Percentiles rank a stretch among this genome's conserved stretches.
These are phyloP conservation scores for Sclerotiophoma versabilis DNA, from an alignment of 2,329 filamentous ascomycete species.

Conservation along the genomic window DNA sequence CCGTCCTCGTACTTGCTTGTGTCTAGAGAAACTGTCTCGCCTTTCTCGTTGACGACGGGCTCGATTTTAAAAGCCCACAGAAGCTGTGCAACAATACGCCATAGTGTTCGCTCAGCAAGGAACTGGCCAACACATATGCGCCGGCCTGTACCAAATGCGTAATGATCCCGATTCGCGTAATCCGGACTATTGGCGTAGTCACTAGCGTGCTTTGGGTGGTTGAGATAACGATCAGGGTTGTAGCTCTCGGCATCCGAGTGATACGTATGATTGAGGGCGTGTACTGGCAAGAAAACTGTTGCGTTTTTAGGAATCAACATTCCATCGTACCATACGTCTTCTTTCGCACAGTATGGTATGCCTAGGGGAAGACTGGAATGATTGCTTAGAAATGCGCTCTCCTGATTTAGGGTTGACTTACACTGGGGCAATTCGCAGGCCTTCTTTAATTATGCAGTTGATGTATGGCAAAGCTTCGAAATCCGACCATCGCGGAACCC, in stretches of 20 bases:
- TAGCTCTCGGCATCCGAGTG: slow-evolving; percentile 38
- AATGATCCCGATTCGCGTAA: slow-evolving; percentile 53
- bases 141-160: slow-evolving; percentile 58
- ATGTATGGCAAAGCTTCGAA: slow-evolving; percentile 39
- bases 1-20: slow-evolving; percentile 43
- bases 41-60: slow-evolving; percentile 47
- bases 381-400: slow-evolving; percentile 4
- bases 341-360: slow-evolving; percentile 30
- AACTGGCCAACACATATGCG: slow-evolving; percentile 61
- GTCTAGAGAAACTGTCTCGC: slow-evolving; percentile 51
- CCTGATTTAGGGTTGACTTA: too few species aligned
- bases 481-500: slow-evolving; percentile 31
- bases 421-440: slow-evolving; percentile 34
- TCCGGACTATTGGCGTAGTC: slow-evolving; percentile 47
- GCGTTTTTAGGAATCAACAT: slow-evolving; percentile 41
- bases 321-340: slow-evolving; percentile 41
- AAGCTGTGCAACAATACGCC: slow-evolving; percentile 42
- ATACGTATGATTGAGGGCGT: slow-evolving; percentile 27
- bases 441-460: slow-evolving; percentile 42
- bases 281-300: slow-evolving; percentile 40
- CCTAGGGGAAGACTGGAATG: slow-evolving; percentile 29
- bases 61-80: slow-evolving; percentile 60
- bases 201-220: slow-evolving; percentile 41
- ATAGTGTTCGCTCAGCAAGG: slow-evolving; percentile 60
- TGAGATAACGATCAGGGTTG: slow-evolving; percentile 48